phyloP scores from a whole-genome alignment of 2,329 filamentous ascomycete genomes.

The Dendryphion nanum region DNA sequence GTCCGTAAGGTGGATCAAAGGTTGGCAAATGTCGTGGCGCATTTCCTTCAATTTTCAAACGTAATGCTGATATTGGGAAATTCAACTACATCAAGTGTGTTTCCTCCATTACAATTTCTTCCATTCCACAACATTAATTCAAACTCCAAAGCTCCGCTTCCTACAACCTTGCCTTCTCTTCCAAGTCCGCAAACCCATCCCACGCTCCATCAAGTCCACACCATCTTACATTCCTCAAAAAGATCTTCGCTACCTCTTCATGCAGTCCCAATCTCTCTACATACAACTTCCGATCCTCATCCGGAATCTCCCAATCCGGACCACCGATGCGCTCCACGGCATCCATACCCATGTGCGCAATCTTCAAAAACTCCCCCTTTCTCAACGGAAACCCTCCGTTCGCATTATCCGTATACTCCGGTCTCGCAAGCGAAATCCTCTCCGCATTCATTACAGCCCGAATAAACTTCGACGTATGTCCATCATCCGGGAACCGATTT shows the following conservation, averaged over 20 bases:
- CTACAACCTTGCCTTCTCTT: conserved; percentile 3
- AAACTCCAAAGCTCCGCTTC: too few species aligned
- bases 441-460: conserved; percentile 52
- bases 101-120: too few species aligned
- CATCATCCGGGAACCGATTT: conserved; percentile 60
- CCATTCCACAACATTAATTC: too few species aligned
- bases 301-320: conserved; percentile 7
- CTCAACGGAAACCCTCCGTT: conserved; percentile 18
- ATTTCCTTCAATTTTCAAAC: too few species aligned
- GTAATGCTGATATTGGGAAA: too few species aligned
- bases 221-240: conserved; percentile 7
- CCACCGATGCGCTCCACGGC: conserved; percentile 47
- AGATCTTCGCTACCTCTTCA: conserved; percentile 7
- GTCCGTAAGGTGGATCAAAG: too few species aligned
- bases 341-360: conserved; percentile 60
- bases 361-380: conserved; percentile 56
- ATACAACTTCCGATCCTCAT: conserved; percentile 4
- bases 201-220: conserved; percentile 9
- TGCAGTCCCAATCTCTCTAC: conserved; percentile 3
- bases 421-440: conserved; percentile 48
- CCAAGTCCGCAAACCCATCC: conserved; percentile 9
- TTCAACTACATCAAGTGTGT: too few species aligned
- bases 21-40: too few species aligned
- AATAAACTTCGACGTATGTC: conserved; percentile 72
- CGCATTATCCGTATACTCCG: conserved; percentile 24